These are phyloP conservation scores for Globisporangium nodosum DNA, from an alignment of 352 stramenopile genomes.

Conservation along the genomic window DNA sequence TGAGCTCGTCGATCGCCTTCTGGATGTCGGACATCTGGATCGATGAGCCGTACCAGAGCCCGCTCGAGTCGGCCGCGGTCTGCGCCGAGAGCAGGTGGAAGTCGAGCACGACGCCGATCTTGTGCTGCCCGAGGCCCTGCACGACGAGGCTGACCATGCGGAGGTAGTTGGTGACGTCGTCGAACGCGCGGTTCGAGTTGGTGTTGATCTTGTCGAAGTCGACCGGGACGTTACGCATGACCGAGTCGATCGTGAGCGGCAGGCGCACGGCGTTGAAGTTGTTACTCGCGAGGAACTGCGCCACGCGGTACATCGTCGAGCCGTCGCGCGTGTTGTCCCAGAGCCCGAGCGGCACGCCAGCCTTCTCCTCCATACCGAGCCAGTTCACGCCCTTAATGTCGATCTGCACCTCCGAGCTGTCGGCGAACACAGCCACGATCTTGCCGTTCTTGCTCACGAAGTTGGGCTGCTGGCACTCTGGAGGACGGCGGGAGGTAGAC, in stretches of 20 bases:
- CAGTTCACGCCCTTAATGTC: constrained; percentile 86
- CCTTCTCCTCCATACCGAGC: constrained; percentile 72
- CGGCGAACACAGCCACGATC: constrained; percentile 53
- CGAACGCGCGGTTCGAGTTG: constrained; percentile 77
- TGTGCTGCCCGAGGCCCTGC: constrained; percentile 67
- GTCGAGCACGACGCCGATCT: constrained; percentile 74
- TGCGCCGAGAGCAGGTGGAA: constrained; percentile 66
- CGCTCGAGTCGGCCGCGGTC: constrained; percentile 30
- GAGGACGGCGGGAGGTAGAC: no score
- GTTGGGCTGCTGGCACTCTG: constrained; percentile 78
- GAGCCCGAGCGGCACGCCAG: constrained; percentile 65
- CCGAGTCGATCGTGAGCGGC: constrained; percentile 64
- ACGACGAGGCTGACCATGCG: constrained; percentile 53
- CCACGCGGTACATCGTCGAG: constrained; percentile 71
- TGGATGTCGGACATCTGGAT: constrained; percentile 75
- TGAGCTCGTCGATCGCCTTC: constrained; percentile 68
- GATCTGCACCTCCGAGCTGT: constrained; percentile 52
- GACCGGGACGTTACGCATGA: constrained; percentile 61
- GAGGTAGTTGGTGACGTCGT: constrained; percentile 53
- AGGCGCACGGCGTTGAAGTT: constrained; percentile 81
- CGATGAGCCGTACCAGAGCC: constrained; percentile 71
- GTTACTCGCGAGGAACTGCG: constrained; percentile 67
- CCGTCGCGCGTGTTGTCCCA: constrained; percentile 81
- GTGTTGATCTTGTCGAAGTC: constrained; percentile 70
- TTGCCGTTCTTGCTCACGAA: constrained; percentile 73